phyloP scores from a whole-genome alignment of 805 yeast genomes.

The Barnettozyma sp. region DNA sequence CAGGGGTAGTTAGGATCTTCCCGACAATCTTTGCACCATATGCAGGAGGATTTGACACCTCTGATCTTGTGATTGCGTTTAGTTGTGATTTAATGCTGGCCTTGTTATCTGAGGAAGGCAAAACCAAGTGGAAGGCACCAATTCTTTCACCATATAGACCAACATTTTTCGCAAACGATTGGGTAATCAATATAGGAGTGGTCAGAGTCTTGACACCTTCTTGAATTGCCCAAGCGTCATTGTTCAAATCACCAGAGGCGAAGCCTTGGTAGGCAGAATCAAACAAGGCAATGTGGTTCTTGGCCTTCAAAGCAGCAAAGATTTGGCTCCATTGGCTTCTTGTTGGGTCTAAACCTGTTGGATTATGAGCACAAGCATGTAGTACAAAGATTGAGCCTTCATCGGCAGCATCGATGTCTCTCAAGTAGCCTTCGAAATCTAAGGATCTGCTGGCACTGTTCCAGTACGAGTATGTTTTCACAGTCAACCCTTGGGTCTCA shows the following conservation, averaged over 20 bases:
- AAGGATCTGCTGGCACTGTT: constrained; percentile 61
- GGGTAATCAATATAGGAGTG: constrained; percentile 71
- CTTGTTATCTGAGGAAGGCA: constrained; percentile 39
- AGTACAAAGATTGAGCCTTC: constrained; percentile 72
- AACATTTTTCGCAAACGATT: constrained; percentile 93
- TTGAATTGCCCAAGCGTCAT: constrained; percentile 75
- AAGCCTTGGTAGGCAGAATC: constrained; percentile 98
- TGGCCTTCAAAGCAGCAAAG: constrained; percentile 49
- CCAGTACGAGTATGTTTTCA: constrained; percentile 82
- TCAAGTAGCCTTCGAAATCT: constrained; percentile 61
- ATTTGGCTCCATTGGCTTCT: constrained; percentile 73
- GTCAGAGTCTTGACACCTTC: constrained; percentile 45
- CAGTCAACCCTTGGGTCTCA: constrained; percentile 57
- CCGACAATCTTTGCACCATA: constrained; percentile 92
- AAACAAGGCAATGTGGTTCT: constrained; percentile 72
- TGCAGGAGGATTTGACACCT: constrained; percentile 90
- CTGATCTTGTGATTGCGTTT: constrained; percentile 68
- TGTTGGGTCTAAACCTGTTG: constrained; percentile 94
- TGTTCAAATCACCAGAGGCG: constrained; percentile 78
- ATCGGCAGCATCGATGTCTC: constrained; percentile 58
- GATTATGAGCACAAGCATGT: constrained; percentile 97
- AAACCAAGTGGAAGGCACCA: constrained; percentile 80
- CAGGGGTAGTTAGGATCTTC: constrained; percentile 59
- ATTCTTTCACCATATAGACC: constrained; percentile 98
- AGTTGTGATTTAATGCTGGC: constrained; percentile 69